A percentile compares a stretch with the other conserved stretches of the same genome.
Conservation (phyloP, 2,329 filamentous ascomycete species). For the Penicillium sp. region DNA sequence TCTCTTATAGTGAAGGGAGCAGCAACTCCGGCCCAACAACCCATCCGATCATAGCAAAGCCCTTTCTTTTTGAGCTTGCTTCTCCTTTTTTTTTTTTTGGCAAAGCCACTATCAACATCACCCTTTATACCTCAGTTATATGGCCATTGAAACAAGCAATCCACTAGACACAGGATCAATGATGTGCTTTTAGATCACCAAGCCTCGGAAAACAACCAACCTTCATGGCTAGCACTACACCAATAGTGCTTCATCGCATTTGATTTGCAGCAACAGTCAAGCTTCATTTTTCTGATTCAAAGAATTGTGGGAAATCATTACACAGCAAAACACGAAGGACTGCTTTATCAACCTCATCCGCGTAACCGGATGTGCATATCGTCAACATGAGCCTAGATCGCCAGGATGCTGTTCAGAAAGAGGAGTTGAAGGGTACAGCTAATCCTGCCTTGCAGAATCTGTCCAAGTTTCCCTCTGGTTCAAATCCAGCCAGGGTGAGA, state of each 20-base stretch:
- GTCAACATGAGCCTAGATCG: conserved; percentile 39
- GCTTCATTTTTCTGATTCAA: neutral
- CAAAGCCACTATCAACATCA: neutral
- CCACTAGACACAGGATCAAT: conserved; percentile 5
- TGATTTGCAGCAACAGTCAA: neutral
- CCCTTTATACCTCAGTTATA: neutral
- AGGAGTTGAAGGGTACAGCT: conserved; percentile 19
- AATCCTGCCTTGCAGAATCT: conserved; percentile 23
- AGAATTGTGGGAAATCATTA: neutral
- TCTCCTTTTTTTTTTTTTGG: neutral
- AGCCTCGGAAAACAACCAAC: conserved; percentile 11
- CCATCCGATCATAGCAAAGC: neutral
- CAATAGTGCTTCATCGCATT: conserved; percentile 4
- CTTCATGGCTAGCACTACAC: conserved; percentile 25
- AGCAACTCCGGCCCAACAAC: neutral
- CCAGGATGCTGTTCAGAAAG: conserved; percentile 26
- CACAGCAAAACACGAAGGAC: neutral
- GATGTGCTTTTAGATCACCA: conserved; percentile 21
- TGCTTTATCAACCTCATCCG: neutral
- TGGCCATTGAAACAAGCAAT: neutral
- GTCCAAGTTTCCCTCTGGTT: conserved; percentile 23
- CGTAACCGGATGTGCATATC: conserved; percentile 9
- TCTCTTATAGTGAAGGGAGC: neutral
- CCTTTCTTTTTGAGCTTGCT: neutral
- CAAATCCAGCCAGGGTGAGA: neutral